Conservation (phyloP, 306 rosid species). For the Quercus dentata region DNA sequence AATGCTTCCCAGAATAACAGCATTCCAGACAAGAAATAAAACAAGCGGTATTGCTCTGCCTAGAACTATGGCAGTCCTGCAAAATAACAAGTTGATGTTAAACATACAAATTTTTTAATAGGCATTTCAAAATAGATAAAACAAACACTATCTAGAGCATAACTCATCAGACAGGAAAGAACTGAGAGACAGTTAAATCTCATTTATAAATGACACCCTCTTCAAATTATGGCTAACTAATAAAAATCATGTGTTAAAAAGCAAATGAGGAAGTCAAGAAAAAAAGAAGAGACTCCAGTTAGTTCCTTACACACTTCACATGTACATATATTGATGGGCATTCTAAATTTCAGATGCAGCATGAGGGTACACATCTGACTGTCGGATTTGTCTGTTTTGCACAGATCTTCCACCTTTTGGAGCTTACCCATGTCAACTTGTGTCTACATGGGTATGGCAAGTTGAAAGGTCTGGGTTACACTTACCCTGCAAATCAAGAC, state of each 20-base stretch:
- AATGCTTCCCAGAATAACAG: conserved; percentile 67
- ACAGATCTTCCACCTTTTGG: neutral
- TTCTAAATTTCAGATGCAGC: neutral
- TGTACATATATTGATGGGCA: neutral
- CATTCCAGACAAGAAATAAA: conserved; percentile 77
- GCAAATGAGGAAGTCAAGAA: neutral
- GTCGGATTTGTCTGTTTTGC: neutral
- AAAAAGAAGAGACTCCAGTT: neutral
- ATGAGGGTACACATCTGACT: neutral
- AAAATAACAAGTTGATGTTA: conserved; percentile 8
- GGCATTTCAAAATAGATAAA: neutral
- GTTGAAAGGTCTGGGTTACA: neutral
- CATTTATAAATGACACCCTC: neutral
- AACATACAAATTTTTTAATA: neutral
- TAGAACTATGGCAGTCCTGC: conserved; percentile 66
- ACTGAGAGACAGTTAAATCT: neutral
- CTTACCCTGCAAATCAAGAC: no score
- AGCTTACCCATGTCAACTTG: neutral
- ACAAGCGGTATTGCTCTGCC: conserved; percentile 69
- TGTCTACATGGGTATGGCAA: neutral
- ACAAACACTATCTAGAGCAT: neutral
- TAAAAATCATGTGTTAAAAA: neutral
- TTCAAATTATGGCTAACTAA: neutral
- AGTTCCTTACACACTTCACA: neutral
- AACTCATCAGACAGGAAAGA: neutral